A percentile compares a stretch with the other conserved stretches of the same genome.
These are phyloP conservation scores for Backusella psychrophila DNA, from an alignment of 192 early-diverging fungal species.

Conservation along the genomic window DNA sequence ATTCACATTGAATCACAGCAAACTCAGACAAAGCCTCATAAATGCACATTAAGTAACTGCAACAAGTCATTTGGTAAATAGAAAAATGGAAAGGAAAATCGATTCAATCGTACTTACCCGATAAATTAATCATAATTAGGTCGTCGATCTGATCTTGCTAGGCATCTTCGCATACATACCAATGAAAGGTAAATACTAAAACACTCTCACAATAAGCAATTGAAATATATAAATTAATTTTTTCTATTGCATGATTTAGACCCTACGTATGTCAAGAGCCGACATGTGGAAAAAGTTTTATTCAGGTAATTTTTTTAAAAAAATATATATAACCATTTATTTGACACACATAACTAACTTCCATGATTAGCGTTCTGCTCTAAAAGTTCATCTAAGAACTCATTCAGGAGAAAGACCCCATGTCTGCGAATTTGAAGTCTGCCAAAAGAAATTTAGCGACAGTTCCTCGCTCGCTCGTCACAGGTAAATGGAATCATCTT, in stretches of 20 bases:
- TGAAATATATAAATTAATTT: background rate
- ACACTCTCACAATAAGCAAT: background rate
- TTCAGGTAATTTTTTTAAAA: slow-evolving; percentile 40
- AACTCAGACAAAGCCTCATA: slow-evolving; percentile 49
- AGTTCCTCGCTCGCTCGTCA: slow-evolving; percentile 74
- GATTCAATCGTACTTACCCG: slow-evolving; percentile 1
- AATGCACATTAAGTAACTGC: slow-evolving; percentile 60
- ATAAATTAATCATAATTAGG: slow-evolving; percentile 27
- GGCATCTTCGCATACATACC: slow-evolving; percentile 76
- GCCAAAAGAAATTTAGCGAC: slow-evolving; percentile 74
- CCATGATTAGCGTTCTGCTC: slow-evolving; percentile 60
- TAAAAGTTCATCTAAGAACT: slow-evolving; percentile 75
- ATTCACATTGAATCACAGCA: slow-evolving; percentile 48
- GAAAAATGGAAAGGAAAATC: background rate
- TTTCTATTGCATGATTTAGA: slow-evolving; percentile 27
- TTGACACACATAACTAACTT: background rate
- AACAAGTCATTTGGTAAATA: slow-evolving; percentile 57
- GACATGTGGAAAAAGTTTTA: slow-evolving; percentile 74
- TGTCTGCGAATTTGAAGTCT: slow-evolving; percentile 61
- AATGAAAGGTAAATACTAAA: slow-evolving; percentile 55
- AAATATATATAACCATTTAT: background rate
- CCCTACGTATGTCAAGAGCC: slow-evolving; percentile 62
- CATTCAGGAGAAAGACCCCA: slow-evolving; percentile 77
- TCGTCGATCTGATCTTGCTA: slow-evolving; percentile 64
- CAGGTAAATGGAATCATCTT: slow-evolving; percentile 38